Evolutionary conservation across 169 alveolate species (phyloP).

Genomic region (Toxoplasma gondii): DNA sequence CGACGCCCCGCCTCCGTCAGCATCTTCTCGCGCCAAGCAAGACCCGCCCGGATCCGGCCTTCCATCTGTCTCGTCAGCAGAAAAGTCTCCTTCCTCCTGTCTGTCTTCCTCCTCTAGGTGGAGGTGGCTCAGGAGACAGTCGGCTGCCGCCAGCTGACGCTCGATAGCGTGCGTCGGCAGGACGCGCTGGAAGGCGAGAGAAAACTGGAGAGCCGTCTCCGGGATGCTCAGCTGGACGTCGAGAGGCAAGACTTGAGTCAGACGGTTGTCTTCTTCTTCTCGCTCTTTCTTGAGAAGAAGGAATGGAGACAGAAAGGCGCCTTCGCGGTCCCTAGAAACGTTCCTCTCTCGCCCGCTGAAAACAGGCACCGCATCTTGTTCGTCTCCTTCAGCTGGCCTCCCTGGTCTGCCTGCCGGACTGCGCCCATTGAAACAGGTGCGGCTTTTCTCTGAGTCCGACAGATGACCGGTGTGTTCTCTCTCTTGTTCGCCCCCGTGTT

Average conservation of each 20-base stretch:
- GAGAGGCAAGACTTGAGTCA: slow-evolving; percentile 3
- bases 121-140: slow-evolving; percentile 18
- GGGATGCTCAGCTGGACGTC: slow-evolving; percentile 15
- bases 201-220: background rate
- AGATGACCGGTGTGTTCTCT: background rate
- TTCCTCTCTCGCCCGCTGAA: background rate
- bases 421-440: too few species aligned
- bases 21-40: too few species aligned
- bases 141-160: slow-evolving; percentile 22
- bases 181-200: background rate
- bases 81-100: background rate
- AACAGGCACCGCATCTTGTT: background rate
- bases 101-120: background rate
- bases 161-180: slow-evolving; percentile 2
- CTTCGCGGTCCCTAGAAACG: background rate
- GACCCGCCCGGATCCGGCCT: too few species aligned
- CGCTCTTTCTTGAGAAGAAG: background rate
- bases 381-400: background rate
- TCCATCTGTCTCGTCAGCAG: background rate
- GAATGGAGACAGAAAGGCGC: background rate
- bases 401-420: background rate
- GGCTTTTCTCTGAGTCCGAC: too few species aligned
- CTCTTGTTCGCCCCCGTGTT: background rate
- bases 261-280: background rate
- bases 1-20: too few species aligned